phyloP scores from a whole-genome alignment of 768 basidiomycete genomes.

The Russula sp. region DNA sequence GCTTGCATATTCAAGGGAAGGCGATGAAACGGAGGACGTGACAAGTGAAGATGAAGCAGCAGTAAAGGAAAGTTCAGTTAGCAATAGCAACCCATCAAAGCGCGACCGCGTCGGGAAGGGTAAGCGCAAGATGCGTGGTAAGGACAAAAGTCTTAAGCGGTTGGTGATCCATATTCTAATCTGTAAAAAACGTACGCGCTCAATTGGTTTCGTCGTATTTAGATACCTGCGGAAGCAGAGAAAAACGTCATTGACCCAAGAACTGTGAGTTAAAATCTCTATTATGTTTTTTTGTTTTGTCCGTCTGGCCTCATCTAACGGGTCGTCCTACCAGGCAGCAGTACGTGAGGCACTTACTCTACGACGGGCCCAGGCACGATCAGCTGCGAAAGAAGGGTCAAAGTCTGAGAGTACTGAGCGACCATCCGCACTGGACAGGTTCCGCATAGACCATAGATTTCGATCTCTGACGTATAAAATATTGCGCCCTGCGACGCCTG shows the following conservation, averaged over 20 bases:
- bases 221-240: conserved; percentile 81
- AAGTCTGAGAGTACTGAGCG: conserved; percentile 30
- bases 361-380: conserved; percentile 37
- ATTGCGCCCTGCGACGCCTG: too few relatives aligned
- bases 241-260: conserved; percentile 92
- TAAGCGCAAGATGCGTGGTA: conserved; percentile 84
- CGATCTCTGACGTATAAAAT: neutral
- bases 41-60: conserved; percentile 35
- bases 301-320: neutral
- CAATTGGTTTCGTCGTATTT: neutral
- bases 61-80: conserved; percentile 43
- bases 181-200: neutral
- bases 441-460: conserved; percentile 2
- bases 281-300: too few relatives aligned
- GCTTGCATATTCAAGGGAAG: conserved; percentile 70
- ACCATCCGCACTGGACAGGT: conserved; percentile 42
- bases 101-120: conserved; percentile 45
- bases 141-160: conserved; percentile 81
- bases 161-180: conserved; percentile 31
- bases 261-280: conserved; percentile 45
- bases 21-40: conserved; percentile 67
- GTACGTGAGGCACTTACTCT: conserved; percentile 43
- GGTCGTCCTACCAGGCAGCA: conserved; percentile 42
- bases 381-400: conserved; percentile 32
- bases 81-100: conserved; percentile 33